Conservation (phyloP, 306 rosid species). For the Psophocarpus tetragonolobus region DNA sequence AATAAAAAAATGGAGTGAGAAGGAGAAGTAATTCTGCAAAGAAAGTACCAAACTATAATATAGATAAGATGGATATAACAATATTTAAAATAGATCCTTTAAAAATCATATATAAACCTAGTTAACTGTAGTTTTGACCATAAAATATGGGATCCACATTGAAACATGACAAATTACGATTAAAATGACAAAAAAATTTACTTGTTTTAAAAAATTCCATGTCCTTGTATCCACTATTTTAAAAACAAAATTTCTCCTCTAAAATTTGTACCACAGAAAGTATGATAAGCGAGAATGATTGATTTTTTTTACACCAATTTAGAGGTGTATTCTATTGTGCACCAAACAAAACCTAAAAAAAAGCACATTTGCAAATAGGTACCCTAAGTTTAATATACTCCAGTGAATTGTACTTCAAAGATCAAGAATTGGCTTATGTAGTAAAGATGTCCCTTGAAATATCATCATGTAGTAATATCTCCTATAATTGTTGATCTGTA, state of each 20-base stretch:
- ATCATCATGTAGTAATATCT: conserved; percentile 52
- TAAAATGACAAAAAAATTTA: conserved; percentile 15
- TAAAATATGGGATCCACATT: neutral
- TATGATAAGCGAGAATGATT: conserved; percentile 6
- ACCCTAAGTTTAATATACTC: neutral
- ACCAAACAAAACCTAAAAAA: neutral
- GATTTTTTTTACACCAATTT: conserved; percentile 42
- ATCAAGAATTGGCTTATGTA: conserved; percentile 48
- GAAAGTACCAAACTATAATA: no score
- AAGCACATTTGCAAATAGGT: neutral
- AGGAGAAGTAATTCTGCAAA: no score
- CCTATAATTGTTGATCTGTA: conserved; percentile 51
- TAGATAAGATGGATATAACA: no score
- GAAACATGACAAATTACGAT: no score
- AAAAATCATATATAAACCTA: no score
- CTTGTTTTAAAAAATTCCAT: neutral
- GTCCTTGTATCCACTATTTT: neutral
- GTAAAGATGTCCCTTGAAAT: conserved; percentile 67
- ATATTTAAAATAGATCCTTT: no score
- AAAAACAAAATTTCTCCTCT: neutral
- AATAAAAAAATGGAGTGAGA: no score
- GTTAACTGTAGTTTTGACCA: no score
- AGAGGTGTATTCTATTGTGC: conserved; percentile 5
- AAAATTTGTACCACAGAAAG: conserved; percentile 33
- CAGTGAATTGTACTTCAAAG: conserved; percentile 25